Conservation (phyloP, 345 rosid genomes). For the Salix exigua region DNA sequence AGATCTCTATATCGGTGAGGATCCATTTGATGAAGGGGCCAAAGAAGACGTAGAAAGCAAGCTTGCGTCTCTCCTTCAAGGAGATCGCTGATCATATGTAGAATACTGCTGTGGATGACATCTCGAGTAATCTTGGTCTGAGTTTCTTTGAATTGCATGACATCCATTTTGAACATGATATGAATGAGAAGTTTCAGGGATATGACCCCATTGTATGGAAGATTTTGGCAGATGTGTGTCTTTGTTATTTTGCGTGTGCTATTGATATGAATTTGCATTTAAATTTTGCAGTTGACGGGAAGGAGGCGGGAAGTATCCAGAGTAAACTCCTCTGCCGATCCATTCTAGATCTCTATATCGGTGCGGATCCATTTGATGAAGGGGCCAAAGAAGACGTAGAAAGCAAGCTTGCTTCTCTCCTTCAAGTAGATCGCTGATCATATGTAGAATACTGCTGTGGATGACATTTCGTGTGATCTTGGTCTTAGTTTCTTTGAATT, state of each 20-base stretch:
- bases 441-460: background rate
- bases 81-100: constrained; percentile 3
- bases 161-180: too few relatives aligned
- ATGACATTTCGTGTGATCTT: background rate
- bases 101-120: background rate
- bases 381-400: constrained; percentile 69
- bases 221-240: too few relatives aligned
- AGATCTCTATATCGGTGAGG: constrained; percentile 79
- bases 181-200: too few relatives aligned
- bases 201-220: background rate
- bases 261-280: background rate
- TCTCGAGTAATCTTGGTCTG: background rate
- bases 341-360: constrained; percentile 72
- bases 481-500: too few relatives aligned
- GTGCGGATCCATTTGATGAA: constrained; percentile 74
- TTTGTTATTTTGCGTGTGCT: too few relatives aligned
- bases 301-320: constrained; percentile 69
- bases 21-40: constrained; percentile 70
- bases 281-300: constrained; percentile 55
- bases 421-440: constrained; percentile 17
- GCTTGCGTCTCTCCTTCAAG: constrained; percentile 45
- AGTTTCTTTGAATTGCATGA: too few relatives aligned
- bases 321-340: constrained; percentile 76
- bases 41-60: constrained; percentile 63
- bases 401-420: constrained; percentile 49